phyloP scores from a whole-genome alignment of 495 filamentous ascomycete species.

The Cudoniella acicularis region DNA sequence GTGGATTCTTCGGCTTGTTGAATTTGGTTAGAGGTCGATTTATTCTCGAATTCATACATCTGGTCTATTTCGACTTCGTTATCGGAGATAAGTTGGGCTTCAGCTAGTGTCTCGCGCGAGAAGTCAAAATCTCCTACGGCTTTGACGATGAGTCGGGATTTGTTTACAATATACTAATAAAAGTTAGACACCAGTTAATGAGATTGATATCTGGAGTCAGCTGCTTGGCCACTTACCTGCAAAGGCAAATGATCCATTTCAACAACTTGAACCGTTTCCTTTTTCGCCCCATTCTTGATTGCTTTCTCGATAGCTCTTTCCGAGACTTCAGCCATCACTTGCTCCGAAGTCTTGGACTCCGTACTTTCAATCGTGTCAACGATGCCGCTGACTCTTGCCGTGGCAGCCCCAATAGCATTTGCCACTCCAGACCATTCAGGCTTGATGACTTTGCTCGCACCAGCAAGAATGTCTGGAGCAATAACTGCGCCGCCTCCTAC shows the following conservation, averaged over 20 bases:
- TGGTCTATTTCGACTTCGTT: conserved; percentile 13
- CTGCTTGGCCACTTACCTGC: conserved; percentile 13
- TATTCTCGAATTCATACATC: conserved; percentile 18
- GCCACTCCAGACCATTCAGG: conserved; percentile 43
- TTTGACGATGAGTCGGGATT: conserved; percentile 45
- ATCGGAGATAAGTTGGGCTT: conserved; percentile 11
- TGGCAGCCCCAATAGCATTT: conserved; percentile 52
- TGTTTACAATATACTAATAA: conserved; percentile 45
- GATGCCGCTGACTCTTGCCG: conserved; percentile 33
- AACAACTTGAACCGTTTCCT: conserved; percentile 26
- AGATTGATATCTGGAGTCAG: background rate
- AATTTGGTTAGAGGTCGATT: background rate
- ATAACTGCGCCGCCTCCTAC: conserved; percentile 41
- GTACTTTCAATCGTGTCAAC: conserved; percentile 36
- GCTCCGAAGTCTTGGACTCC: conserved; percentile 23
- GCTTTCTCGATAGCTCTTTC: conserved; percentile 28
- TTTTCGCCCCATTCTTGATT: conserved; percentile 28
- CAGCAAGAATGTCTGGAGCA: conserved; percentile 30
- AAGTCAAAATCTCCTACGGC: conserved; percentile 50
- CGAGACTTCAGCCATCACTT: conserved; percentile 29
- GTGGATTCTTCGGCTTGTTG: no score
- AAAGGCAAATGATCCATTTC: conserved; percentile 35
- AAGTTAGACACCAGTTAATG: background rate
- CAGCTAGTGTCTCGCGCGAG: conserved; percentile 25
- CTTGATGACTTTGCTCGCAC: conserved; percentile 34